Evolutionary conservation across 2,329 filamentous ascomycete genomes (phyloP).

Genomic region (Sphaerulina populicola): DNA sequence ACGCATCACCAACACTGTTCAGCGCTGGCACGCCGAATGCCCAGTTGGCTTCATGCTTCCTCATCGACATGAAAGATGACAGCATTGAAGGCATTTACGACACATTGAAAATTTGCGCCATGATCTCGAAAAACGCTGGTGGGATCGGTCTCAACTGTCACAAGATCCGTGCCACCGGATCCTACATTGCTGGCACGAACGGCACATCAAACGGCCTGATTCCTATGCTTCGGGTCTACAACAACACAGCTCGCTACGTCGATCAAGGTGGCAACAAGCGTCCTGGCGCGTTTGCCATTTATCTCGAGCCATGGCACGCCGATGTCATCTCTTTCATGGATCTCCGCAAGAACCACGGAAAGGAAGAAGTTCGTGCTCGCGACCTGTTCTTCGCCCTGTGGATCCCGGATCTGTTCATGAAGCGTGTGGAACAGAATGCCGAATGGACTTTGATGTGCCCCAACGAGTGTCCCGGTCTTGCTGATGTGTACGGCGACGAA

Average conservation of each 20-base stretch:
- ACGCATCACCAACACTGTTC: constrained; percentile 95
- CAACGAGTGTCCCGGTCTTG: constrained; percentile 87
- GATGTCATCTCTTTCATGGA: constrained; percentile 97
- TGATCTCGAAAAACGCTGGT: constrained; percentile 99
- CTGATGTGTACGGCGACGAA: constrained; percentile 94
- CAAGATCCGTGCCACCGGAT: constrained; percentile 92
- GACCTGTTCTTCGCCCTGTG: constrained; percentile 96
- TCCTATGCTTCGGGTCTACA: constrained; percentile 97
- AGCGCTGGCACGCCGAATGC: constrained; percentile 92
- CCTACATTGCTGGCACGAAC: constrained; percentile 96
- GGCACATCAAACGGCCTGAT: constrained; percentile 95
- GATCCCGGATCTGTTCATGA: constrained; percentile 99
- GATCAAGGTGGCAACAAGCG: constrained; percentile 99
- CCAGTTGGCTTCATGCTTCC: constrained; percentile 95
- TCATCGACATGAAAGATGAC: constrained; percentile 99
- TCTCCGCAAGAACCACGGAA: constrained; percentile 97
- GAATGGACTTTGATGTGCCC: constrained; percentile 99
- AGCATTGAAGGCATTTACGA: constrained; percentile 99
- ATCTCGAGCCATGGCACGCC: constrained; percentile 97
- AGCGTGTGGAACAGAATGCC: constrained; percentile 92
- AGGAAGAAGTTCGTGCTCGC: constrained; percentile 93
- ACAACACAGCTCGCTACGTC: constrained; percentile 97
- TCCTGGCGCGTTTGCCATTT: constrained; percentile 95
- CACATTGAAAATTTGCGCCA: constrained; percentile 95
- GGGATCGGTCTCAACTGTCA: constrained; percentile 96